Percentiles rank a stretch among this genome's conserved stretches.
Conservation (phyloP, 352 stramenopile species). For the Pythium folliculosum region DNA sequence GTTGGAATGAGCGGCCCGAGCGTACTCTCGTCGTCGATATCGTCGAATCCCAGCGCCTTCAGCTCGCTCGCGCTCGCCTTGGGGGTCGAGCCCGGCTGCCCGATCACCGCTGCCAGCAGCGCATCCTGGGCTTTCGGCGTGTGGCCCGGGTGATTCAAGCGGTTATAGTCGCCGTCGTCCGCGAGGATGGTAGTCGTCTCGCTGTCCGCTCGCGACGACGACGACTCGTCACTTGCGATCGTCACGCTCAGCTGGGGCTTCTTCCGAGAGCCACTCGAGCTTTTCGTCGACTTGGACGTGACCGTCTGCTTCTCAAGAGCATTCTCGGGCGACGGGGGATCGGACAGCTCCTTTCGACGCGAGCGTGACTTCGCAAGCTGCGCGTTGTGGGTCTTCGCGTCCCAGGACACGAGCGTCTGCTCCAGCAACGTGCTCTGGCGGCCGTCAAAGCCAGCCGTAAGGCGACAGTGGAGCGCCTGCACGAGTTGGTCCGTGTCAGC, state of each 20-base stretch:
- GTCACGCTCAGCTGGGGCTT: conserved; percentile 29
- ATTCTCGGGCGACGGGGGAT: not conserved
- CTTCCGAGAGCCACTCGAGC: conserved; percentile 13
- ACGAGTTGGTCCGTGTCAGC: conserved; percentile 1
- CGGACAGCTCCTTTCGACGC: not conserved
- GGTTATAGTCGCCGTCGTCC: conserved; percentile 45
- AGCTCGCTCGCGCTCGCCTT: conserved; percentile 53
- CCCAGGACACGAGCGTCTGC: conserved; percentile 38
- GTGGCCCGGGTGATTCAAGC: conserved; percentile 58
- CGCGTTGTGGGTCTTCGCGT: conserved; percentile 10
- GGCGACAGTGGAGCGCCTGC: not conserved
- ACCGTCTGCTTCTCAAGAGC: not conserved
- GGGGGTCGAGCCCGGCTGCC: conserved; percentile 63
- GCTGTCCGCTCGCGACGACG: not conserved
- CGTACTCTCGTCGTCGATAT: conserved; percentile 39
- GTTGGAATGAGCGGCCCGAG: conserved; percentile 3
- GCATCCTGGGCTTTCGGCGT: conserved; percentile 47
- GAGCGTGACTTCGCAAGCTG: conserved; percentile 7
- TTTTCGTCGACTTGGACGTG: conserved; percentile 3
- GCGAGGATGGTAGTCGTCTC: not conserved
- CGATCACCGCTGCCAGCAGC: conserved; percentile 35
- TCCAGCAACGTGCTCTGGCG: conserved; percentile 34
- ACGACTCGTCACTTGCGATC: conserved; percentile 5
- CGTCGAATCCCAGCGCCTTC: conserved; percentile 48
- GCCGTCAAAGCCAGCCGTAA: not conserved